Percentiles rank a stretch among this genome's conserved stretches.
Evolutionary conservation across 768 basidiomycete species (phyloP).

Genomic region (Phaeolepiota aurea): DNA sequence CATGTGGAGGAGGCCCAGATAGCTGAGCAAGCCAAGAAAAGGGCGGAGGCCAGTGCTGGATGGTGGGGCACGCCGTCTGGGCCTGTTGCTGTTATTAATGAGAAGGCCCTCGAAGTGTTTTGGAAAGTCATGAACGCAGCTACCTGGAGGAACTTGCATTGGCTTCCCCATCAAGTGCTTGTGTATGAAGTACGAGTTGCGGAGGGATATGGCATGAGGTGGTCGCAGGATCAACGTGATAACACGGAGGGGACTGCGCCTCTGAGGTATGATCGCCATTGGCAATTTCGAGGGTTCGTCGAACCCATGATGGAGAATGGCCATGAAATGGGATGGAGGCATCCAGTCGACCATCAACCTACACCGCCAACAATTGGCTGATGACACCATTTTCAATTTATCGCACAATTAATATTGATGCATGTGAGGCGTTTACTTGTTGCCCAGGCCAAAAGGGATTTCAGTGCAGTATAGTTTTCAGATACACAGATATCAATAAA

Average conservation of each 20-base stretch:
- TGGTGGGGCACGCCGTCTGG: constrained; percentile 59
- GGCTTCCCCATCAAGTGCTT: constrained; percentile 53
- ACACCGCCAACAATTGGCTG: no score
- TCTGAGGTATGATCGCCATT: constrained; percentile 20
- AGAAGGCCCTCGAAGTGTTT: constrained; percentile 40
- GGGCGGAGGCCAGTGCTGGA: constrained; percentile 27
- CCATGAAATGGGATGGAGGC: constrained; percentile 54
- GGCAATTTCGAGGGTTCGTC: constrained; percentile 57
- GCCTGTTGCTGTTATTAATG: constrained; percentile 43
- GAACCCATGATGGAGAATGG: constrained; percentile 66
- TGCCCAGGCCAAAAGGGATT: no score
- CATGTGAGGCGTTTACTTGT: no score
- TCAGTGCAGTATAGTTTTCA: no score
- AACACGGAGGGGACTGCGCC: not conserved
- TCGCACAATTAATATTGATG: no score
- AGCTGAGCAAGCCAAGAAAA: constrained; percentile 9
- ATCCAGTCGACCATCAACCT: constrained; percentile 20
- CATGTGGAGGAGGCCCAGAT: constrained; percentile 6
- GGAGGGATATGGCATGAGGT: constrained; percentile 63
- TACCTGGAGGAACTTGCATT: constrained; percentile 60
- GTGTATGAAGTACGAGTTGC: constrained; percentile 53
- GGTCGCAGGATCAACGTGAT: constrained; percentile 40
- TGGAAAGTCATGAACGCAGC: constrained; percentile 42
- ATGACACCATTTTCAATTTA: no score
- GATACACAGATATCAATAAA: no score